These are phyloP conservation scores for Rhodomyrtus psidioides DNA, from an alignment of 441 rosid species.

Conservation along the genomic window DNA sequence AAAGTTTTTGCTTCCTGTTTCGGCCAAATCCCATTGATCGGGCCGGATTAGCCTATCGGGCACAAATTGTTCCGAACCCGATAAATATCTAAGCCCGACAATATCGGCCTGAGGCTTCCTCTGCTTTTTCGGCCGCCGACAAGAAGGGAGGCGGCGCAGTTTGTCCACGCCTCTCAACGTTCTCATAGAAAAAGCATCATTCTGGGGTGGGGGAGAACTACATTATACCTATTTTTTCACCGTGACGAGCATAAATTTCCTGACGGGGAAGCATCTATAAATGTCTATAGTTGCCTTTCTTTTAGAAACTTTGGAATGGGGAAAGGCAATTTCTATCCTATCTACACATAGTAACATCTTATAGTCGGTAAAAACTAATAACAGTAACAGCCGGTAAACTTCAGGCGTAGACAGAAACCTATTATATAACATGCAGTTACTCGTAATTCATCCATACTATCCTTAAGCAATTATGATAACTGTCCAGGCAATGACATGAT, in stretches of 20 bases:
- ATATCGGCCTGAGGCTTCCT: no score
- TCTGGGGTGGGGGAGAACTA: no score
- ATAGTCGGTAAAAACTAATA: background rate
- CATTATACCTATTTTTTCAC: background rate
- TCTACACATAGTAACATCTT: background rate
- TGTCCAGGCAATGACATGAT: background rate
- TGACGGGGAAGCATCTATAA: background rate
- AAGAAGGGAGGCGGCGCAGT: no score
- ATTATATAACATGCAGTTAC: background rate
- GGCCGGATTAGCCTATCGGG: background rate
- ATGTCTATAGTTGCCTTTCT: background rate
- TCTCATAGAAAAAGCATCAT: no score
- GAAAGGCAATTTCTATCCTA: no score
- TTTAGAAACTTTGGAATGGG: background rate
- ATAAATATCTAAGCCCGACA: background rate
- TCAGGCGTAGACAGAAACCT: background rate
- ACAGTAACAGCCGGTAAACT: background rate
- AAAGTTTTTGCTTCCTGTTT: background rate
- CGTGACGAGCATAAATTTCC: background rate
- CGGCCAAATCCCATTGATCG: background rate
- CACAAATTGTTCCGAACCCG: background rate
- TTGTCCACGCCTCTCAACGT: no score
- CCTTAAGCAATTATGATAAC: background rate
- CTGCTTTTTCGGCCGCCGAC: no score
- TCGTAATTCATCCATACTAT: background rate